Percentiles rank a stretch among this genome's conserved stretches.
These are phyloP conservation scores for Prosopis cineraria DNA, from an alignment of 306 rosid species.

Conservation along the genomic window DNA sequence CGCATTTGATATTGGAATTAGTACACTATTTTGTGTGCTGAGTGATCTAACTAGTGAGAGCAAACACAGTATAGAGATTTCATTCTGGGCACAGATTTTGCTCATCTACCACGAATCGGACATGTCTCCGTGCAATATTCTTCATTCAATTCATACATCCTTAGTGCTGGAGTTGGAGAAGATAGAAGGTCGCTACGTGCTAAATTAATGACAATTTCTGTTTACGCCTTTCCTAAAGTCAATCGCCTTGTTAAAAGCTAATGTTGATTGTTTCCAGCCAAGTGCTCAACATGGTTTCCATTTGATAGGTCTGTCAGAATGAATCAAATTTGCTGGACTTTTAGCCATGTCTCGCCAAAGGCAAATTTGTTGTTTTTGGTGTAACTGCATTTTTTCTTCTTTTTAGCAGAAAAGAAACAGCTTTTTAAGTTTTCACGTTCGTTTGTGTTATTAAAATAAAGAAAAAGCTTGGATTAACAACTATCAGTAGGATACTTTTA, in stretches of 20 bases:
- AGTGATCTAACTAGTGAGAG: neutral
- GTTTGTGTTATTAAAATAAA: neutral
- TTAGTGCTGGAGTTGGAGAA: slow-evolving; percentile 34
- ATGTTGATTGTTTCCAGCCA: neutral
- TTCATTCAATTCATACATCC: neutral
- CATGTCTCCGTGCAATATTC: neutral
- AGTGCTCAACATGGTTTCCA: slow-evolving; percentile 21
- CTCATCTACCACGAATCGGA: neutral
- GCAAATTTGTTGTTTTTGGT: no score
- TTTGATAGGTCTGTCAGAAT: neutral
- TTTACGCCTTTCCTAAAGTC: slow-evolving; percentile 15
- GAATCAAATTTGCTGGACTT: neutral
- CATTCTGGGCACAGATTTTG: neutral
- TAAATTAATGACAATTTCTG: neutral
- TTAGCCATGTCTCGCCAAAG: no score
- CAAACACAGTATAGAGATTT: neutral
- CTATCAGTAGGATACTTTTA: slow-evolving; percentile 1
- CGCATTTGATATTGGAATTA: no score
- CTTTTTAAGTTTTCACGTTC: neutral
- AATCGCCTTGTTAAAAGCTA: neutral
- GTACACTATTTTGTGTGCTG: neutral
- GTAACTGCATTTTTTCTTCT: neutral
- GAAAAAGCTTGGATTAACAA: neutral
- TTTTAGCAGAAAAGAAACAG: neutral
- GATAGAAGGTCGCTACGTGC: slow-evolving; percentile 14